These are phyloP conservation scores for Pulicaria dysenterica DNA, from an alignment of 129 eudicot species.

Conservation along the genomic window DNA sequence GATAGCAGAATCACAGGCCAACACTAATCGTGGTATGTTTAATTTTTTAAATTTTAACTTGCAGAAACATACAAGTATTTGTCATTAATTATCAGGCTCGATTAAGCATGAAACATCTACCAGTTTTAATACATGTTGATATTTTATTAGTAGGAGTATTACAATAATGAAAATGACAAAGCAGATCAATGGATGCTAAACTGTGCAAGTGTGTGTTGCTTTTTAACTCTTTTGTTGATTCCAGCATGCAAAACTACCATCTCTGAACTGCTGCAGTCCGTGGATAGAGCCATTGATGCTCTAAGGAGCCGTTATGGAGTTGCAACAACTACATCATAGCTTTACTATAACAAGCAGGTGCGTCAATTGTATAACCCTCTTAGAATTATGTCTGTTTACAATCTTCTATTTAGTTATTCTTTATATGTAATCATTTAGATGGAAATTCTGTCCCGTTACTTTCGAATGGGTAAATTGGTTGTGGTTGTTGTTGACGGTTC, in stretches of 20 bases:
- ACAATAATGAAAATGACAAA: slow-evolving; percentile 3
- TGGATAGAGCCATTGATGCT: no score
- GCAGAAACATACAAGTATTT: background rate
- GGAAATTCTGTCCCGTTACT: no score
- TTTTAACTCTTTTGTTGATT: slow-evolving; percentile 25
- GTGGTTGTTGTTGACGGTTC: no score
- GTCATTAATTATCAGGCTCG: background rate
- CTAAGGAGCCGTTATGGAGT: slow-evolving; percentile 66
- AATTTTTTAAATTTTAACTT: slow-evolving; percentile 23
- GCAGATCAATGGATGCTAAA: slow-evolving; percentile 10
- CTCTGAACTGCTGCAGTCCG: no score
- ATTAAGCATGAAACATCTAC: slow-evolving; percentile 18
- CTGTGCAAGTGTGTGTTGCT: background rate
- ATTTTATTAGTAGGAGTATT: background rate
- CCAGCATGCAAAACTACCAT: slow-evolving; percentile 75
- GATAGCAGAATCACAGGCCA: slow-evolving; percentile 73
- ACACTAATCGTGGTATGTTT: slow-evolving; percentile 74
- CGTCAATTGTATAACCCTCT: no score
- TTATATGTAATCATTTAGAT: no score
- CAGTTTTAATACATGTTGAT: background rate
- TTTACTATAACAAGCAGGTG: slow-evolving; percentile 21
- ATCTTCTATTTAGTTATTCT: no score
- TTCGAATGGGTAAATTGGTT: no score
- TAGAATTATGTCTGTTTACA: no score
- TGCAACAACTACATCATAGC: slow-evolving; percentile 41